Conservation (phyloP, 306 rosid genomes). For the Gynostemma pentaphyllum region DNA sequence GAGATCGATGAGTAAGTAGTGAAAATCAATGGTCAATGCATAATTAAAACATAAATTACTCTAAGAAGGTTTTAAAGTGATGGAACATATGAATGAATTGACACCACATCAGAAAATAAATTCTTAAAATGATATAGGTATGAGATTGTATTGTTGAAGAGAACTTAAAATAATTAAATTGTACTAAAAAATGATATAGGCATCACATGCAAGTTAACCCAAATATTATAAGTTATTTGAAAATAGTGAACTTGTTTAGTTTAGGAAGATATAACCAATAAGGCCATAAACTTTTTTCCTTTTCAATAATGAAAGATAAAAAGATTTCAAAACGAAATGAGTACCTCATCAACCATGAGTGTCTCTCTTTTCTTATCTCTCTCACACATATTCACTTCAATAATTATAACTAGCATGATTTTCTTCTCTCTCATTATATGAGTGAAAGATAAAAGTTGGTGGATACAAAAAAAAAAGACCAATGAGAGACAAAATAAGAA, state of each 20-base stretch:
- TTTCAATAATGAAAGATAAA: background rate
- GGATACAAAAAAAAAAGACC: background rate
- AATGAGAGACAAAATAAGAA: slow-evolving; percentile 6
- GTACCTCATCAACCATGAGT: background rate
- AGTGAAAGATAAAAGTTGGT: background rate
- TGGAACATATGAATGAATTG: too few species aligned
- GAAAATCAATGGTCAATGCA: too few species aligned
- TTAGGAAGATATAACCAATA: background rate
- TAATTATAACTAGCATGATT: background rate
- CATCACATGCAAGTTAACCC: background rate
- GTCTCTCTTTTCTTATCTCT: background rate
- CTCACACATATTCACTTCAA: background rate
- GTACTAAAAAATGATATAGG: too few species aligned
- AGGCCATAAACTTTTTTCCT: background rate
- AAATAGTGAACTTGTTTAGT: background rate
- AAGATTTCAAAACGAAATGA: background rate
- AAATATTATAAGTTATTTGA: background rate
- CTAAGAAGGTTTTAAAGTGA: too few species aligned
- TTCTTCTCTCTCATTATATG: background rate
- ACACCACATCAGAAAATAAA: too few species aligned
- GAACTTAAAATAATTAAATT: too few species aligned
- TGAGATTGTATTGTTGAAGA: too few species aligned
- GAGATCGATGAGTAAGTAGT: too few species aligned
- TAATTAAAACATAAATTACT: too few species aligned
- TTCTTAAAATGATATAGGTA: too few species aligned